Percentiles rank a stretch among this genome's conserved stretches.
Conservation (phyloP, 192 early-diverging fungal genomes). For the Spizellomyces sp. region DNA sequence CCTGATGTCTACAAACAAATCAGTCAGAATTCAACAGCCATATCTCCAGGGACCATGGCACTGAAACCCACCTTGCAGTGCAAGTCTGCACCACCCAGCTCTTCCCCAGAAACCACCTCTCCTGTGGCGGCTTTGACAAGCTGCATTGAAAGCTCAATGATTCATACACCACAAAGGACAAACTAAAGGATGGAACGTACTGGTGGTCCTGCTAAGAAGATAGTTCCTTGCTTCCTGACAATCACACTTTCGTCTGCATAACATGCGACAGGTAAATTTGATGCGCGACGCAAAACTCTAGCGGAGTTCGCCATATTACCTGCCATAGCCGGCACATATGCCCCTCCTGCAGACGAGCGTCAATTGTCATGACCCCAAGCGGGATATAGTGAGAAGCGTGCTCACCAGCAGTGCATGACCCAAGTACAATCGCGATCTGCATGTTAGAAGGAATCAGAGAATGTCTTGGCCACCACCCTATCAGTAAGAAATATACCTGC, state of each 20-base stretch:
- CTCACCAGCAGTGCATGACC: slow-evolving; percentile 91
- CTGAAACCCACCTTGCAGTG: slow-evolving; percentile 71
- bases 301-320: no score
- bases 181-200: slow-evolving; percentile 13
- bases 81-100: slow-evolving; percentile 93
- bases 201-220: slow-evolving; percentile 95
- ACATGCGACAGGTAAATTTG: no score
- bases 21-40: background rate
- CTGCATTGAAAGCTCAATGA: background rate
- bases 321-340: slow-evolving; percentile 96
- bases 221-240: slow-evolving; percentile 92
- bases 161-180: background rate
- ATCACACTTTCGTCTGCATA: slow-evolving; percentile 87
- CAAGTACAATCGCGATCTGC: slow-evolving; percentile 89
- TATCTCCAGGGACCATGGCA: background rate
- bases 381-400: background rate
- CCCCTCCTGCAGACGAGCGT: slow-evolving; percentile 55
- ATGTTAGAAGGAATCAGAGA: background rate
- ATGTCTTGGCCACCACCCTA: no score
- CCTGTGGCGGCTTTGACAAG: slow-evolving; percentile 96
- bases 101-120: slow-evolving; percentile 89
- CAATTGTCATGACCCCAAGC: slow-evolving; percentile 5
- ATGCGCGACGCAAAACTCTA: no score
- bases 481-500: slow-evolving; percentile 45
- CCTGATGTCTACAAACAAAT: slow-evolving; percentile 65